Percentiles rank a stretch among this genome's conserved stretches.
Conservation (phyloP, 1,284 basidiomycete species). For the Singerocomus inundabilis region DNA sequence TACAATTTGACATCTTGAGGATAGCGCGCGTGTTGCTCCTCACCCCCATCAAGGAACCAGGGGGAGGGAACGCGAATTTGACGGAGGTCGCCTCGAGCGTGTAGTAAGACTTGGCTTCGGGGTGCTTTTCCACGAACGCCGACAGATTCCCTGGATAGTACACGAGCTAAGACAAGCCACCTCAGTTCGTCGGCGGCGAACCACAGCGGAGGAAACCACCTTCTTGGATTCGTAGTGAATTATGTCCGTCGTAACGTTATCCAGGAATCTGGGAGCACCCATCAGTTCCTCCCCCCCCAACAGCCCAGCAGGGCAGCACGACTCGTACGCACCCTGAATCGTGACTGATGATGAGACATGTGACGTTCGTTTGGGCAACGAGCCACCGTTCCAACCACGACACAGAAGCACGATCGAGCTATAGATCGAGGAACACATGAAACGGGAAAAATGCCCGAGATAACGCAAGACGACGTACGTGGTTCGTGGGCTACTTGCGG, state of each 20-base stretch:
- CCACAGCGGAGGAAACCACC: constrained; percentile 36
- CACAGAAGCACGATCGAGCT: constrained; percentile 89
- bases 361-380: constrained; percentile 76
- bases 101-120: constrained; percentile 97
- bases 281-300: constrained; percentile 13
- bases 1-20: constrained; percentile 89
- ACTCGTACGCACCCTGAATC: constrained; percentile 77
- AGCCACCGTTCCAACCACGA: constrained; percentile 94
- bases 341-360: constrained; percentile 95
- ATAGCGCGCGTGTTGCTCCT: constrained; percentile 96
- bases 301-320: constrained; percentile 13
- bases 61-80: constrained; percentile 96
- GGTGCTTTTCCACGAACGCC: constrained; percentile 87
- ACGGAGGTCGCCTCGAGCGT: constrained; percentile 93
- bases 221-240: constrained; percentile 98
- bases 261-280: constrained; percentile 70
- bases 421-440: constrained; percentile 23
- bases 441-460: constrained; percentile 18
- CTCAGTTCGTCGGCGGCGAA: constrained; percentile 23
- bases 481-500: constrained; percentile 80
- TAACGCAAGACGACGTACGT: constrained; percentile 52
- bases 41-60: constrained; percentile 96
- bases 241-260: constrained; percentile 97
- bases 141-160: constrained; percentile 97
- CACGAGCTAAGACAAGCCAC: constrained; percentile 57